phyloP scores from a whole-genome alignment of 257 asterid genomes.

The Petrea volubilis region DNA sequence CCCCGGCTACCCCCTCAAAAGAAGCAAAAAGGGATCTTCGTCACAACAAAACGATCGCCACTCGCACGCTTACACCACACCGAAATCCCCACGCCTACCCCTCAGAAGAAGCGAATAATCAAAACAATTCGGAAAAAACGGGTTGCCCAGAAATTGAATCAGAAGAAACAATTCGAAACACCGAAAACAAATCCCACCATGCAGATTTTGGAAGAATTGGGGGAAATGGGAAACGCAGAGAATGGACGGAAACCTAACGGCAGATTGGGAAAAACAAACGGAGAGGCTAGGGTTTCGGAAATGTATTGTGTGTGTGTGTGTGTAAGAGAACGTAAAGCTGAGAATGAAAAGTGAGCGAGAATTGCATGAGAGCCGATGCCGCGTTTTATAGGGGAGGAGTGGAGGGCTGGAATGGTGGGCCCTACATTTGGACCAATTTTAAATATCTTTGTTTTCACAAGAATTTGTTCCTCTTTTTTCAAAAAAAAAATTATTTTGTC shows the following conservation, averaged over 20 bases:
- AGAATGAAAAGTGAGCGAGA: conserved; percentile 64
- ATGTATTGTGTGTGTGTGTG: neutral
- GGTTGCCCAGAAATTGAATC: neutral
- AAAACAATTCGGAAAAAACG: conserved; percentile 3
- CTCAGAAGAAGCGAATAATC: conserved; percentile 65
- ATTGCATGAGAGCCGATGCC: conserved; percentile 54
- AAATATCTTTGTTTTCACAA: neutral
- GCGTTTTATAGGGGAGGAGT: conserved; percentile 46
- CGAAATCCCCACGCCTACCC: conserved; percentile 90
- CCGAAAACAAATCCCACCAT: conserved; percentile 54
- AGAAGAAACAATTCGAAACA: conserved; percentile 36
- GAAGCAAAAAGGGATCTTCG: conserved; percentile 67
- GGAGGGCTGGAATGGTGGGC: conserved; percentile 28
- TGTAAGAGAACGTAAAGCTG: conserved; percentile 27
- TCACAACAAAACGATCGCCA: conserved; percentile 66
- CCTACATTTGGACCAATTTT: conserved; percentile 31
- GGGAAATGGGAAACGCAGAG: neutral
- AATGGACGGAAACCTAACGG: conserved; percentile 49
- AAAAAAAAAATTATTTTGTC: neutral
- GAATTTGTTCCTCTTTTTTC: neutral
- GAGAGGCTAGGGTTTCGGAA: conserved; percentile 31
- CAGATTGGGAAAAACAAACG: neutral
- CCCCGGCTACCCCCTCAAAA: conserved; percentile 99
- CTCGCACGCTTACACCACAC: conserved; percentile 40
- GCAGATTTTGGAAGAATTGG: conserved; percentile 37